Percentiles rank a stretch among this genome's conserved stretches.
phyloP scores from a whole-genome alignment of 495 filamentous ascomycete species.

The Talaromyces proteolyticus region DNA sequence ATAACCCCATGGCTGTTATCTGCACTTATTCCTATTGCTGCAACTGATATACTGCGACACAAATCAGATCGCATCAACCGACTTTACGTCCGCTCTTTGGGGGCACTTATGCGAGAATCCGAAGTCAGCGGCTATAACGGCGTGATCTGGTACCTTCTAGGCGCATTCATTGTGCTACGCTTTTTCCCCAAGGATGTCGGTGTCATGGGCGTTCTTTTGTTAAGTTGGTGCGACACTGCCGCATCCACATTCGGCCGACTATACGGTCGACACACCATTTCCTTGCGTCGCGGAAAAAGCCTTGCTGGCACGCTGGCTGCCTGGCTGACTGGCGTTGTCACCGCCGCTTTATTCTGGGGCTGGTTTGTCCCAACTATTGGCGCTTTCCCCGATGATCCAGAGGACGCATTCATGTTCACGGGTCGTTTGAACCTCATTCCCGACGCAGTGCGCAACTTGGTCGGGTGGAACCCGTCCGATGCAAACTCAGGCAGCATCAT shows the following conservation, averaged over 20 bases:
- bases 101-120: conserved; percentile 92
- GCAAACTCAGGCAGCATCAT: conserved; percentile 41
- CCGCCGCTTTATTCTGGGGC: conserved; percentile 84
- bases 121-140: conserved; percentile 93
- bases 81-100: conserved; percentile 76
- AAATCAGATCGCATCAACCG: conserved; percentile 74
- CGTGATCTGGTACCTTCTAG: conserved; percentile 92
- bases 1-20: conserved; percentile 80
- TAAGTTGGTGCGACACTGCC: conserved; percentile 97
- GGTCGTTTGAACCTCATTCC: conserved; percentile 62
- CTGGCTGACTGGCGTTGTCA: conserved; percentile 70
- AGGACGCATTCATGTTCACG: conserved; percentile 73
- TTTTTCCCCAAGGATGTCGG: conserved; percentile 95
- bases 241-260: conserved; percentile 87
- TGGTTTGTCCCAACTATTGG: conserved; percentile 66
- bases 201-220: conserved; percentile 77
- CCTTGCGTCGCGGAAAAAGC: conserved; percentile 81
- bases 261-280: conserved; percentile 82
- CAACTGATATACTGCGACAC: conserved; percentile 77
- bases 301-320: conserved; percentile 84
- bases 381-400: conserved; percentile 58
- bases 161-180: conserved; percentile 75
- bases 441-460: conserved; percentile 38
- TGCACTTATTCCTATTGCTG: conserved; percentile 82
- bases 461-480: conserved; percentile 37